These are phyloP conservation scores for Nakaseomyces nivariensis DNA, from an alignment of 1,139 yeast genomes.

Conservation along the genomic window DNA sequence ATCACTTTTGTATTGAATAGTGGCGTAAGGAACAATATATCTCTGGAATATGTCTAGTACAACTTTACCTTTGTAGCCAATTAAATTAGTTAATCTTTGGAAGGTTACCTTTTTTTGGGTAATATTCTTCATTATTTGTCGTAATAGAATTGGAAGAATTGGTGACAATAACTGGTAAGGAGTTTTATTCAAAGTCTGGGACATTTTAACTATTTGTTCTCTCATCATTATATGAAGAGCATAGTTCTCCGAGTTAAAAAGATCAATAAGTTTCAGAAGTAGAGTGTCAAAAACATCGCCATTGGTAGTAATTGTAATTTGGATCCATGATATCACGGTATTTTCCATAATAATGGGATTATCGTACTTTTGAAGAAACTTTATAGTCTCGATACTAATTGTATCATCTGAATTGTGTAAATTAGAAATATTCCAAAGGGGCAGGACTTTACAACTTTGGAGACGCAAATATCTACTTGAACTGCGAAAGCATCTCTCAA, in stretches of 20 bases:
- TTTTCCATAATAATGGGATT: conserved; percentile 18
- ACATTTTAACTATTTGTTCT: conserved; percentile 27
- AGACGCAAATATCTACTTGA: conserved; percentile 45
- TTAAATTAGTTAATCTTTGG: conserved; percentile 49
- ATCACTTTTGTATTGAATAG: conserved; percentile 55
- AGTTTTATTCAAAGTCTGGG: conserved; percentile 38
- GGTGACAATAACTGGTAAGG: conserved; percentile 72
- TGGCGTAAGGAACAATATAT: conserved; percentile 67
- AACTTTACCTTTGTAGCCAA: conserved; percentile 50
- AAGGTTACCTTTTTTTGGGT: conserved; percentile 45
- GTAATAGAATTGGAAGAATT: conserved; percentile 65
- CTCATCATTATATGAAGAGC: conserved; percentile 26
- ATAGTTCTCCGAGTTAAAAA: conserved; percentile 24
- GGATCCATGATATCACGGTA: conserved; percentile 23
- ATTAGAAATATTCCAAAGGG: conserved; percentile 23
- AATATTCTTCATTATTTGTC: conserved; percentile 47
- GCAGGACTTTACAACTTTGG: conserved; percentile 33
- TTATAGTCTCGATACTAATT: conserved; percentile 19
- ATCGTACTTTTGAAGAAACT: conserved; percentile 17
- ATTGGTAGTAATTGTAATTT: conserved; percentile 21
- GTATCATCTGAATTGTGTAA: conserved; percentile 18
- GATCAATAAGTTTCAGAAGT: conserved; percentile 25
- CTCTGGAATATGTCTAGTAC: conserved; percentile 62
- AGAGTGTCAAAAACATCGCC: conserved; percentile 27
- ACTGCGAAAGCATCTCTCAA: conserved; percentile 25